Evolutionary conservation across 805 yeast genomes (phyloP), one percentile per base, ranked within the genome.

Genomic region (Yamadazyma olivae): DNA sequence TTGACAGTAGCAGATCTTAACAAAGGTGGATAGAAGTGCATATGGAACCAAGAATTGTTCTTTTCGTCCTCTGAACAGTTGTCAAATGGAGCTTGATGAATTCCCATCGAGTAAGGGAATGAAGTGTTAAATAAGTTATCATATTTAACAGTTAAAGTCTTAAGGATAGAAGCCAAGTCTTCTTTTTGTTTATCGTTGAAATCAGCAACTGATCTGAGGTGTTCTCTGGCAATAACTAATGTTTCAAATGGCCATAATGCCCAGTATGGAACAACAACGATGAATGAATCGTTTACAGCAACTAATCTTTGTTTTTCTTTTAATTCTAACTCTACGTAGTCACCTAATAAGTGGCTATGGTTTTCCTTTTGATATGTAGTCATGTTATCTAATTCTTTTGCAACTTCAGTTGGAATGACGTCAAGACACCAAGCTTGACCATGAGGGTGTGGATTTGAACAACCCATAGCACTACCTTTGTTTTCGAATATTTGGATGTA

Each of bases 161-260:
- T 70, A 41, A 81, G 46, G 17, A 77, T 67, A 9, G 59, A 54
- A 1, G 88, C 87, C 45, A 83, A 68, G 44, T 81, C 86, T 3
- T 27, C 14, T 38, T 66, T 69, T 43, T 82, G 76, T 39, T 59
- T 54, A 4, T 59, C 65, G 19, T 57, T 59, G 45, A 81, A 71
- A 19, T 72, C 71, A 27, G 58, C 61, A 10, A 81, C 53, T 9
- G 79, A 72, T 17, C 71, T 57, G 34, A 79, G 59, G 39, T 79
- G 80, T 10, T 62, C 56, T 49, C 77, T 77, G n/a, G 86, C 54
- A 5, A 82, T 57, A 22, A 83, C 61, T 60, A 83, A 59, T 5
- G 86, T 77, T 58, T 83, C 89, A 53, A 81, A 83, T 12, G 91
- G 91, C 90, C 90, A 83, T 23, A 78, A 68, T 5, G 89, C 90